Conservation (phyloP, 805 yeast species). For the Hanseniaspora meyeri region DNA sequence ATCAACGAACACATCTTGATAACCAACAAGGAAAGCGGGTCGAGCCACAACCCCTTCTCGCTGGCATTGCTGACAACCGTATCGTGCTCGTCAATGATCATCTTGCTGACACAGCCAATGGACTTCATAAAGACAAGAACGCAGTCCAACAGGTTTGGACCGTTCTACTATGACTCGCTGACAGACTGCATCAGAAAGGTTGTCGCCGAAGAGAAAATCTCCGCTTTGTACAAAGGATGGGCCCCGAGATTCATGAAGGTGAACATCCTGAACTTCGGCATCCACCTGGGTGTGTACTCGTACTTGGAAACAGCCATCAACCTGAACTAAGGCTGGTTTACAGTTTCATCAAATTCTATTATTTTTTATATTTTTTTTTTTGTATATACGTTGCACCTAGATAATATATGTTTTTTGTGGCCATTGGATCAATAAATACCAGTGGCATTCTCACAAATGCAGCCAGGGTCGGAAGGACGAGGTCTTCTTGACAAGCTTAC, state of each 20-base stretch:
- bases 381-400: neutral
- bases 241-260: slow-evolving; percentile 59
- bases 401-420: neutral
- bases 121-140: slow-evolving; percentile 14
- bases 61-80: slow-evolving; percentile 6
- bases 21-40: neutral
- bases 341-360: slow-evolving; percentile 15
- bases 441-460: slow-evolving; percentile 40
- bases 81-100: slow-evolving; percentile 7
- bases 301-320: slow-evolving; percentile 33
- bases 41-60: neutral
- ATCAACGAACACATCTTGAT: slow-evolving; percentile 2
- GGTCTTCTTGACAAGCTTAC: slow-evolving; percentile 39
- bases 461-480: slow-evolving; percentile 39
- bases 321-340: neutral
- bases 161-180: slow-evolving; percentile 41
- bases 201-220: slow-evolving; percentile 34
- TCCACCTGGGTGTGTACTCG: slow-evolving; percentile 54
- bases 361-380: slow-evolving; percentile 18
- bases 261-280: slow-evolving; percentile 51
- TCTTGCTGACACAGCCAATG: slow-evolving; percentile 12
- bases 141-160: slow-evolving; percentile 14
- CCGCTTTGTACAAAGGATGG: slow-evolving; percentile 47
- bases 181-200: slow-evolving; percentile 43
- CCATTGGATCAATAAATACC: slow-evolving; percentile 21